phyloP scores from a whole-genome alignment of 2,329 filamentous ascomycete species.

The Hymenoscyphus salicellus region DNA sequence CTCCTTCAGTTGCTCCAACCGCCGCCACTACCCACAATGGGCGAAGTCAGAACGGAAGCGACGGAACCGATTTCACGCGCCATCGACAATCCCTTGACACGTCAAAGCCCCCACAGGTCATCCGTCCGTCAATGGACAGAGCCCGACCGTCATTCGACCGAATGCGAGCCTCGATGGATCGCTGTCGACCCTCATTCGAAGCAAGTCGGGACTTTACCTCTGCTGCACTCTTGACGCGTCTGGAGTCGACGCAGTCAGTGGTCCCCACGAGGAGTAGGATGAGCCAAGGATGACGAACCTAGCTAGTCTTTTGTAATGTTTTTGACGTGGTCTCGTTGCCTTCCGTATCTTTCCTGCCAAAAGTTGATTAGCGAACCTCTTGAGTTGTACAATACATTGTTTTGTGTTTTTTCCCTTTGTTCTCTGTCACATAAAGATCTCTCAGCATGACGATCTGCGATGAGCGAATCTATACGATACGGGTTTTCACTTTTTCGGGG shows the following conservation, averaged over 20 bases:
- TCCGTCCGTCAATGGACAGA: conserved; percentile 51
- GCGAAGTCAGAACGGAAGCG: conserved; percentile 84
- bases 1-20: conserved; percentile 78
- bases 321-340: not conserved
- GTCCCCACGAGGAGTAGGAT: conserved; percentile 30
- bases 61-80: conserved; percentile 84
- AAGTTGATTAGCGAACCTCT: conserved; percentile 9
- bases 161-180: conserved; percentile 82
- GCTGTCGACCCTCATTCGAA: conserved; percentile 79
- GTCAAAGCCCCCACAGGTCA: not conserved
- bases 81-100: conserved; percentile 59
- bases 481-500: conserved; percentile 3
- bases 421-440: conserved; percentile 37
- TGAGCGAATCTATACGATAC: conserved; percentile 46
- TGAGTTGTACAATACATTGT: conserved; percentile 35
- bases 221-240: conserved; percentile 75
- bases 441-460: conserved; percentile 47
- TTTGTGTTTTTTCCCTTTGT: conserved; percentile 34
- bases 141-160: conserved; percentile 83
- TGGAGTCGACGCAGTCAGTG: conserved; percentile 66
- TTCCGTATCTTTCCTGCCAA: conserved; percentile 7
- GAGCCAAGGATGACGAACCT: conserved; percentile 5
- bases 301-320: not conserved
- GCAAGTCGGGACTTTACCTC: conserved; percentile 87
- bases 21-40: conserved; percentile 69